A percentile compares a stretch with the other conserved stretches of the same genome.
Evolutionary conservation across 306 rosid species (phyloP).

Genomic region (Corylus americana): DNA sequence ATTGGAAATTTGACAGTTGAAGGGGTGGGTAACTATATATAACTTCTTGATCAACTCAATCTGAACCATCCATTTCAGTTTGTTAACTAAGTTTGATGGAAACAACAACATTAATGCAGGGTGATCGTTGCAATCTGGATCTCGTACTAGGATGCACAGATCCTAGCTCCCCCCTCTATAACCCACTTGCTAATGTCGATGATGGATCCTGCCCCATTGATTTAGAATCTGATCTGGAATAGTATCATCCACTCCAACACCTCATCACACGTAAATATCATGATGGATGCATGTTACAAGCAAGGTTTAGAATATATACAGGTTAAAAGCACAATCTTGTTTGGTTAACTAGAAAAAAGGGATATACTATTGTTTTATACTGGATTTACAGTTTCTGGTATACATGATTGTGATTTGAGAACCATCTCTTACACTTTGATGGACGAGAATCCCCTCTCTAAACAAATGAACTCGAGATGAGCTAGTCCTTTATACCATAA

Average conservation of each 20-base stretch:
- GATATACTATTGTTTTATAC: not conserved
- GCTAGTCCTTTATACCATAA: too few relatives aligned
- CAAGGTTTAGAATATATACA: not conserved
- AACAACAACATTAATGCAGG: conserved; percentile 47
- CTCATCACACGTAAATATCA: not conserved
- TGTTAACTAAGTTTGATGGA: conserved; percentile 1
- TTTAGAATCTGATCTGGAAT: conserved; percentile 44
- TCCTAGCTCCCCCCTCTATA: conserved; percentile 58
- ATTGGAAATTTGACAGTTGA: conserved; percentile 67
- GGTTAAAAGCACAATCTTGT: not conserved
- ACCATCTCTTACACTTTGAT: too few relatives aligned
- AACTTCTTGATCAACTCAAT: conserved; percentile 14
- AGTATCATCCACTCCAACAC: conserved; percentile 17
- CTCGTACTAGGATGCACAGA: conserved; percentile 77
- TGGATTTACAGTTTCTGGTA: not conserved
- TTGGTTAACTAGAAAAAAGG: conserved; percentile 3
- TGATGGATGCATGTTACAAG: not conserved
- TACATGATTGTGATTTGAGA: too few relatives aligned
- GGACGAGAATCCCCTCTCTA: too few relatives aligned
- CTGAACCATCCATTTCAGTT: not conserved
- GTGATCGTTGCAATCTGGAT: conserved; percentile 79
- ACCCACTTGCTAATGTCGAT: conserved; percentile 88
- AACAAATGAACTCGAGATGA: too few relatives aligned
- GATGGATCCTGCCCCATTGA: conserved; percentile 78
- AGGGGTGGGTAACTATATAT: conserved; percentile 72